A percentile compares a stretch with the other conserved stretches of the same genome.
Conservation (phyloP, 768 basidiomycete genomes). For the Coprinopsis strossmayeri region DNA sequence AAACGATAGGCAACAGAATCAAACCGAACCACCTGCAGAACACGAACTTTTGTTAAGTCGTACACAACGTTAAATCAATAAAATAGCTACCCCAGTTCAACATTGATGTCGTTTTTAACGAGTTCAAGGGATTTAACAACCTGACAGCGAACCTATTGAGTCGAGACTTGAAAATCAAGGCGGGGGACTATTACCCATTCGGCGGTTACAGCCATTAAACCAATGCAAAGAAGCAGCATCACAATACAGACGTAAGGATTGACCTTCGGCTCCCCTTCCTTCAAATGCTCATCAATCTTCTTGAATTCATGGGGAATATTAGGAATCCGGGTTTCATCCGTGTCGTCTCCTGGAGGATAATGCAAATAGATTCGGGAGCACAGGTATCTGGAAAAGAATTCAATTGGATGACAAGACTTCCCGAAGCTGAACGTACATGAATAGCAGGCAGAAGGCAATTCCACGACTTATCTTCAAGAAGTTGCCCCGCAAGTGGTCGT, state of each 20-base stretch:
- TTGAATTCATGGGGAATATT: conserved; percentile 40
- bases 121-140: conserved; percentile 59
- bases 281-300: conserved; percentile 29
- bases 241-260: conserved; percentile 58
- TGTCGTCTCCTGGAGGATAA: conserved; percentile 57
- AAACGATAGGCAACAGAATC: conserved; percentile 63
- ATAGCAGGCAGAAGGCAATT: conserved; percentile 53
- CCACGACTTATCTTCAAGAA: conserved; percentile 64
- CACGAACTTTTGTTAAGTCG: too few species aligned
- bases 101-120: conserved; percentile 35
- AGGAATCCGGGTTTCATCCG: conserved; percentile 30
- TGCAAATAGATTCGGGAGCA: conserved; percentile 63
- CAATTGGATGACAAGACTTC: too few species aligned
- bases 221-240: conserved; percentile 46
- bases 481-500: conserved; percentile 34
- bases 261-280: conserved; percentile 42
- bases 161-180: background rate
- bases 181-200: conserved; percentile 48
- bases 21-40: conserved; percentile 61
- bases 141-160: conserved; percentile 22
- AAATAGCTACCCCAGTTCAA: conserved; percentile 54
- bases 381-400: conserved; percentile 47
- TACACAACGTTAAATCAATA: too few species aligned
- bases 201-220: conserved; percentile 60
- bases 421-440: too few species aligned